phyloP scores from a whole-genome alignment of 2,329 filamentous ascomycete genomes.

The Akanthomyces muscarius region DNA sequence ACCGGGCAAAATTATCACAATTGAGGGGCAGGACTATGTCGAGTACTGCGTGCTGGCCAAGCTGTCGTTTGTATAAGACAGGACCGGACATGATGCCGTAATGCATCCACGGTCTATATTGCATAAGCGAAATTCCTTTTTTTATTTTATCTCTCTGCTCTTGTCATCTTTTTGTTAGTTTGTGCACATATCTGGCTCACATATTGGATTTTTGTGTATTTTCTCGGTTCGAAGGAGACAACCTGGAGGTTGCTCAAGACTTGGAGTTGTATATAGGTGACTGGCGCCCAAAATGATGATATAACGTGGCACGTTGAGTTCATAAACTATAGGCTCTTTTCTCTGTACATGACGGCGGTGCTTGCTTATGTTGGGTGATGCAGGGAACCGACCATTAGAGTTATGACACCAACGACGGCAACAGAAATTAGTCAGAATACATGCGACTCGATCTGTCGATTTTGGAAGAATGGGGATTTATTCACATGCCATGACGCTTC shows the following conservation, averaged over 20 bases:
- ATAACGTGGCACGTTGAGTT: not conserved
- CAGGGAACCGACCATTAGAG: no score
- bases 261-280: conserved; percentile 9
- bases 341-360: not conserved
- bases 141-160: not conserved
- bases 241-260: not conserved
- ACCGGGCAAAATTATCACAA: conserved; percentile 17
- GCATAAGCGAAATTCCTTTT: conserved; percentile 15
- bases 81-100: not conserved
- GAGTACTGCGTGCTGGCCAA: conserved; percentile 17
- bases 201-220: not conserved
- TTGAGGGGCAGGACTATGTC: conserved; percentile 17
- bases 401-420: not conserved
- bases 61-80: conserved; percentile 7
- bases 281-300: conserved; percentile 2
- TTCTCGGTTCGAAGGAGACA: not conserved
- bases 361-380: not conserved
- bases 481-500: no score
- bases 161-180: not conserved
- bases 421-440: not conserved
- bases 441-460: not conserved
- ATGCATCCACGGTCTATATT: conserved; percentile 11
- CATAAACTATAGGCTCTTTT: not conserved
- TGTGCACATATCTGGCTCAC: not conserved
- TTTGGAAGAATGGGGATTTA: no score